Percentiles rank a stretch among this genome's conserved stretches.
These are phyloP conservation scores for Fusarium sp. DNA, from an alignment of 2,329 filamentous ascomycete species.

Conservation along the genomic window DNA sequence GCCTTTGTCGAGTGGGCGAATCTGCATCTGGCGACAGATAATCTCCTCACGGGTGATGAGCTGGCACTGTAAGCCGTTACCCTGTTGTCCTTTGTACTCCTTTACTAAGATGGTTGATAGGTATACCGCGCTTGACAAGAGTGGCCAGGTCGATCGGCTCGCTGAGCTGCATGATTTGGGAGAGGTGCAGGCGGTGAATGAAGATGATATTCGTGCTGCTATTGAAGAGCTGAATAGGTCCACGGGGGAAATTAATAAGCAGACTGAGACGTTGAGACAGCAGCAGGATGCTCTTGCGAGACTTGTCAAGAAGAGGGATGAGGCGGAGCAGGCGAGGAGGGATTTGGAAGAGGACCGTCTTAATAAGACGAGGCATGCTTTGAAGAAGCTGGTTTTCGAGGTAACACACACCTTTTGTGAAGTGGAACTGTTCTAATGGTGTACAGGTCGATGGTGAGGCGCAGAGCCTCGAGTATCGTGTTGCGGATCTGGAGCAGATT, in stretches of 20 bases:
- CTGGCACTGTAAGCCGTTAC: constrained; percentile 59
- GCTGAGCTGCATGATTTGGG: constrained; percentile 60
- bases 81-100: too few species aligned
- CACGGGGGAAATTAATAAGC: constrained; percentile 72
- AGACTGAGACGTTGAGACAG: constrained; percentile 69
- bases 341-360: constrained; percentile 48
- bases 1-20: constrained; percentile 62
- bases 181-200: constrained; percentile 63
- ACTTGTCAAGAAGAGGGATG: constrained; percentile 58
- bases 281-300: constrained; percentile 71
- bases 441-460: constrained; percentile 62
- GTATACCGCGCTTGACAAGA: constrained; percentile 62
- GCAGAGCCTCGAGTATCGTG: constrained; percentile 59
- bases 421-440: not conserved
- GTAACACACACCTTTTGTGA: constrained; percentile 47
- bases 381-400: constrained; percentile 56
- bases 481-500: constrained; percentile 65
- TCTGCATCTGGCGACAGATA: constrained; percentile 62
- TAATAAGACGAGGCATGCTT: constrained; percentile 52
- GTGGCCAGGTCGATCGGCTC: constrained; percentile 61
- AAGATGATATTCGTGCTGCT: constrained; percentile 70
- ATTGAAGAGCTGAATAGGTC: constrained; percentile 73
- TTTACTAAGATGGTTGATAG: constrained; percentile 48
- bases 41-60: constrained; percentile 66
- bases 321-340: constrained; percentile 47